Base-by-base conservation (phyloP, 2,329 filamentous ascomycete species). In the Chrysoporthe austroafricana region DNA sequence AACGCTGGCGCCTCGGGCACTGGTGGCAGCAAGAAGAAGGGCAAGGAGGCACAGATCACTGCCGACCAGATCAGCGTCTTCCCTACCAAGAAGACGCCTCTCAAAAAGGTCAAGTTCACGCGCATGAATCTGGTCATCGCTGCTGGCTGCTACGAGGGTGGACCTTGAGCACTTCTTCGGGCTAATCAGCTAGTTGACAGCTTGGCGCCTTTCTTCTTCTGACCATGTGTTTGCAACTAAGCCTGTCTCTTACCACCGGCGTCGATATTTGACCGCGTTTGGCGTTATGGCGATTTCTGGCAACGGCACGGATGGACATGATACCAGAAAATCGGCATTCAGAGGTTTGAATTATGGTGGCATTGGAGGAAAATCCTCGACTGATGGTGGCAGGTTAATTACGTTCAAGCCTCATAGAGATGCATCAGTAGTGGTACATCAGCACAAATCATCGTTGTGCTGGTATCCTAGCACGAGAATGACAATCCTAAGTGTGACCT, bases 51-150 rank as follows among this genome's bases (percentile, higher is more conserved):
- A 4, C 92, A 93, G 74, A 91, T 97, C 57, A 94, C 91, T 0
- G 90, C 94, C 0, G 96, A 99, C 76, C 96, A 98, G 80, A 96
- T 99, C 80, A 93, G 89, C 71, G 94, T 93, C 0, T 98, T 97
- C 76, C 90, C 93, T 0, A 98, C 96, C 4, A 99, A 99, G 86
- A 97, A 97, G 81, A 95, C 91, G 18, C 94, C 95, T 0, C 92
- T 98, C 13, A 92, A 96, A 79, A 96, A 95, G 80, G 94, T 97
- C 64, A 88, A 91, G 75, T 97, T 97, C 74, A 98, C 96, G 3
- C 85, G 93, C 69, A 97, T 97, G 93, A 99, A 99, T 77, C 79
- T 98, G 72, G 91, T 97, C 14, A 84, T 98, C 70, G 94, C 94
- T 32, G 93, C 92, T 59, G 93, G 94, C 34, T 90, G 87, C 74